Evolutionary conservation across 2,329 filamentous ascomycete genomes (phyloP), one percentile per base, ranked within the genome.

Genomic region (Hypoxylon sp.): DNA sequence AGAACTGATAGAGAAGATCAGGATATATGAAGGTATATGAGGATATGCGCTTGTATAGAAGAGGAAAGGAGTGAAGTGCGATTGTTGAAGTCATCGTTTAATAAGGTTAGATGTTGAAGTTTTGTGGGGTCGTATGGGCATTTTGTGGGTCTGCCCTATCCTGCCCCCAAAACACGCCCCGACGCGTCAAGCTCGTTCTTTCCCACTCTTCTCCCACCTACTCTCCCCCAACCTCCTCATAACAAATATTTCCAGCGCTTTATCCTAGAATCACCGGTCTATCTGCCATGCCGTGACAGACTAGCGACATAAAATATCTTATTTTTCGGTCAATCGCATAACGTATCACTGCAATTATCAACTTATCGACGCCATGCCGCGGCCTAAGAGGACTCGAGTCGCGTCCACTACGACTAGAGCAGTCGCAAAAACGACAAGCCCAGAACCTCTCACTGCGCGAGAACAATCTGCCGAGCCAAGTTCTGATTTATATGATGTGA

Each of bases 401-500:
- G 75, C 74, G 72, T 72, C 69, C 22, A 73, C 73, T 69, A 74
- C 69, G 19, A 73, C 73, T 70, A 74, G 74, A 69, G 60, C 69
- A 29, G 64, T 67, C 58, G 61, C 71, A 51, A 76, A 76, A 67
- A 60, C 71, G 55, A 63, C 63, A 55, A 74, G 63, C 31, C 64
- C 74, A 4, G 52, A 64, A 29, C 57, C 67, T 5, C 52, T 39
- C 24, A 39, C 68, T 44, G 69, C 51, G 1, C 48, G 70, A 24
- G 57, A 35, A 55, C 46, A 70, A 57, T 39, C 64, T 22, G 11
- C 50, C 14, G 51, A 66, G 4, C 33, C 71, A 3, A 74, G 73
- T 54, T 76, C 74, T 55, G 76, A 79, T 57, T 74, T 78, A 10
- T 78, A 78, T 70, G 75, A 77, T 53, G 73, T 78, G 57, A 78